Conservation (phyloP, 768 basidiomycete genomes). For the Pleurotus tuoliensis region DNA sequence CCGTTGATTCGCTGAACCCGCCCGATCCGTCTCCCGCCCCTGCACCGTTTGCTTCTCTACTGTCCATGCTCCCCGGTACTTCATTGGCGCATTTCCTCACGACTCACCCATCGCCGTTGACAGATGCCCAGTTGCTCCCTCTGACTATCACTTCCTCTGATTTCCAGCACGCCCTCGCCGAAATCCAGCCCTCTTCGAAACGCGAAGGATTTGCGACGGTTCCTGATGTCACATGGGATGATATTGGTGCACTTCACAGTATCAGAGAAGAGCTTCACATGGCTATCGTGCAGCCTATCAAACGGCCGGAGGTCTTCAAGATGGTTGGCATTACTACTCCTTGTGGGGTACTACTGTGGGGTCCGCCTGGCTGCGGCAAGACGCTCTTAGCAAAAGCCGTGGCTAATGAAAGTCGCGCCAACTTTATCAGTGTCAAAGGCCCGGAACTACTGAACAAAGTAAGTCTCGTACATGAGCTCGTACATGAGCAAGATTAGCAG, state of each 20-base stretch:
- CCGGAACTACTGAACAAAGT: conserved; percentile 97
- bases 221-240: conserved; percentile 92
- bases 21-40: conserved; percentile 6
- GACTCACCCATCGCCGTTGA: conserved; percentile 80
- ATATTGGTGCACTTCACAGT: conserved; percentile 86
- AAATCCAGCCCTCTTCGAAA: conserved; percentile 94
- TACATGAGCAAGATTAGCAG: not conserved
- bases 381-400: conserved; percentile 98
- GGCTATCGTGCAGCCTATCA: conserved; percentile 95
- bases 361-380: conserved; percentile 97
- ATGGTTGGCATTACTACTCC: conserved; percentile 87
- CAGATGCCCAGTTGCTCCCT: conserved; percentile 71
- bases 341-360: conserved; percentile 97
- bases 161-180: conserved; percentile 75
- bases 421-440: conserved; percentile 97
- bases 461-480: conserved; percentile 9
- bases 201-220: conserved; percentile 98
- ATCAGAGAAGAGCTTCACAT: conserved; percentile 92
- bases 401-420: conserved; percentile 92
- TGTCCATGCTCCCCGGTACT: conserved; percentile 41
- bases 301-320: conserved; percentile 82
- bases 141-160: conserved; percentile 79
- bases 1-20: conserved; percentile 27
- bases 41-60: conserved; percentile 19
- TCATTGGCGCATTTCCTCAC: conserved; percentile 90